These are phyloP conservation scores for Chaetoceros tenuissimus DNA, from an alignment of 108 stramenopile species.

Conservation along the genomic window DNA sequence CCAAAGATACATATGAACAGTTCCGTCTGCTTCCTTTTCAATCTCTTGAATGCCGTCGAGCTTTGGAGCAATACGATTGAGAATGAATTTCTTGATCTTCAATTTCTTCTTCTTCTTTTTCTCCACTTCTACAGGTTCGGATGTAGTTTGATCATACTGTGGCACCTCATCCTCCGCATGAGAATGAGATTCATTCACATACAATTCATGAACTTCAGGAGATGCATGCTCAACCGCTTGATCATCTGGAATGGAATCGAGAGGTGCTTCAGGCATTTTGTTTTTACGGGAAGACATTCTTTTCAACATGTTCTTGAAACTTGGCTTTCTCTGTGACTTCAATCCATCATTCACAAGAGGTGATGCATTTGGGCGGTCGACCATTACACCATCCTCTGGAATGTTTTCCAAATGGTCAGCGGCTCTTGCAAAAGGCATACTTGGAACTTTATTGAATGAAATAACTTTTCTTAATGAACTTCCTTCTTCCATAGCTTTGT, in stretches of 20 bases:
- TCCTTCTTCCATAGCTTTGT: too few species aligned
- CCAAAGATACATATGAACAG: conserved; percentile 43
- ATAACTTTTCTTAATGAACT: too few species aligned
- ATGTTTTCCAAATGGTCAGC: too few species aligned
- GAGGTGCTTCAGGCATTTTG: conserved; percentile 5
- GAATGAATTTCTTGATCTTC: conserved; percentile 7
- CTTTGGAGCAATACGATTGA: conserved; percentile 1
- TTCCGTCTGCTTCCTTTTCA: conserved; percentile 2
- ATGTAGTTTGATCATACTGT: not conserved
- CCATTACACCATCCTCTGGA: too few species aligned
- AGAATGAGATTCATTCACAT: conserved; percentile 4
- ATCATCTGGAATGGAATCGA: conserved; percentile 6
- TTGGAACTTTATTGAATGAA: too few species aligned
- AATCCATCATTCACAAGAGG: conserved; percentile 13
- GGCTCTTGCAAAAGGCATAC: too few species aligned
- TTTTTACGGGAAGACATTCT: too few species aligned
- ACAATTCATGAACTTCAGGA: too few species aligned
- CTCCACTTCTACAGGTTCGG: not conserved
- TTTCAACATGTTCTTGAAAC: not conserved
- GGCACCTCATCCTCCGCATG: not conserved
- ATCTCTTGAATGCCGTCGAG: conserved; percentile 14
- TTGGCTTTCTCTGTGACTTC: not conserved
- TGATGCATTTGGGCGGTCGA: too few species aligned
- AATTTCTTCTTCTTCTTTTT: conserved; percentile 12
- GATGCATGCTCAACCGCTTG: too few species aligned